Base-by-base conservation (phyloP, 2,329 filamentous ascomycete genomes). In the Ampelomyces quisqualis region DNA sequence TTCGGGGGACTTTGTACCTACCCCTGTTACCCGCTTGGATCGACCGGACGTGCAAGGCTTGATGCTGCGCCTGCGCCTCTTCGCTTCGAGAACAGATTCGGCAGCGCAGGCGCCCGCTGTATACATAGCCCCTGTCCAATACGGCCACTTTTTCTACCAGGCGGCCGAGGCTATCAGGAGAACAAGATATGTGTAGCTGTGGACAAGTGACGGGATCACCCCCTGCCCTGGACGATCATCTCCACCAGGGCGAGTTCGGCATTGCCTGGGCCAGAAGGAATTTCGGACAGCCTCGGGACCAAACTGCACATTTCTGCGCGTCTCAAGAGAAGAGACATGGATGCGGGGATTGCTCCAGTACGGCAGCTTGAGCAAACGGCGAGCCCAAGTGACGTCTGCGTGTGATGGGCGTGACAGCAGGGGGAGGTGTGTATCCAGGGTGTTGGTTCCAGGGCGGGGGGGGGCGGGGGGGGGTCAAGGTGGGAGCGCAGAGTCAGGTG, bases 191-290 rank as follows among this genome's bases (percentile, higher is more conserved):
- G 38, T 34, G 38, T 40, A 30, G 17, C 14, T 10, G 10, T 22
- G 13, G 17, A 29, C 34, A 43, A 45, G 55, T 53, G 55, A 56
- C 59, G 58, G 55, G 53, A 55, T 60, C 57, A 60, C 51, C 57
- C 49, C 28, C 24, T 31, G 37, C 43, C 38, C 46, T 48, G 29
- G 30, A 29, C 22, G 32, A n/a, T n/a, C n/a, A n/a, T n/a, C n/a
- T n/a, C n/a, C n/a, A n/a, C n/a, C n/a, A n/a, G n/a, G n/a, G n/a
- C n/a, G n/a, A n/a, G n/a, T n/a, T n/a, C n/a, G n/a, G n/a, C n/a
- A n/a, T n/a, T n/a, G n/a, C n/a, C n/a, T n/a, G n/a, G n/a, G 21
- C 27, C n/a, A 5, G 19, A n/a, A 20, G 22, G 22, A 24, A 24
- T 24, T 24, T 24, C 22, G 22, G 22, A 31, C n/a, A 34, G 30